phyloP scores from a whole-genome alignment of 2,329 filamentous ascomycete species.

The Penicillium sp. region DNA sequence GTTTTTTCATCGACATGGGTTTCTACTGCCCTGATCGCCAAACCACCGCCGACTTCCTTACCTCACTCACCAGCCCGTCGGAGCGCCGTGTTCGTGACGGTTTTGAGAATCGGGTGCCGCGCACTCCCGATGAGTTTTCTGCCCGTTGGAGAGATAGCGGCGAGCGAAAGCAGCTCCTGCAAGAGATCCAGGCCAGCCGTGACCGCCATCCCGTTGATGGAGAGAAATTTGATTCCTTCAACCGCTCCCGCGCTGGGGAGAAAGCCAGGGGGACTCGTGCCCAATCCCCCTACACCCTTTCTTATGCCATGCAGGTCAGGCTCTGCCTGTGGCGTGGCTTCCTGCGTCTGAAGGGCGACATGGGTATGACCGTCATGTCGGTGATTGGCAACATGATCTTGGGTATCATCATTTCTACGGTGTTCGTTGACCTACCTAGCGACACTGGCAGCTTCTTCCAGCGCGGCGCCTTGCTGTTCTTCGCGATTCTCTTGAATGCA shows the following conservation, averaged over 20 bases:
- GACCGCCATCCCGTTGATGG: slow-evolving; percentile 38
- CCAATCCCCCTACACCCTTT: slow-evolving; percentile 79
- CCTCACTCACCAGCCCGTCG: slow-evolving; percentile 64
- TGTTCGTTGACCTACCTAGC: slow-evolving; percentile 74
- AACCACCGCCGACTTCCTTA: slow-evolving; percentile 70
- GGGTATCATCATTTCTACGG: slow-evolving; percentile 72
- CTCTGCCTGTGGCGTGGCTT: slow-evolving; percentile 81
- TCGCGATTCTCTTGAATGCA: slow-evolving; percentile 80
- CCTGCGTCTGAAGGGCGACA: slow-evolving; percentile 72
- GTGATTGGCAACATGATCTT: slow-evolving; percentile 68
- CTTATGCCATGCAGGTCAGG: slow-evolving; percentile 70
- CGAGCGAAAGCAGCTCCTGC: slow-evolving; percentile 44
- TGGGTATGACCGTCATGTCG: slow-evolving; percentile 67
- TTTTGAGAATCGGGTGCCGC: slow-evolving; percentile 63
- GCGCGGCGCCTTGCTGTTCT: slow-evolving; percentile 77
- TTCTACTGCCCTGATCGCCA: slow-evolving; percentile 68
- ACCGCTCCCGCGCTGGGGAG: slow-evolving; percentile 40
- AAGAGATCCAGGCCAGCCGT: slow-evolving; percentile 44
- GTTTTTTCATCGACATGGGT: slow-evolving; percentile 68
- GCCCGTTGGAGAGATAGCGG: slow-evolving; percentile 54
- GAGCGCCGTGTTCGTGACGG: slow-evolving; percentile 59
- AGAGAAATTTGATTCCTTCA: slow-evolving; percentile 38
- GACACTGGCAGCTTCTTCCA: slow-evolving; percentile 72
- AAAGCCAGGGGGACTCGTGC: slow-evolving; percentile 52
- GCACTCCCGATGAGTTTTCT: slow-evolving; percentile 70